phyloP scores from a whole-genome alignment of 2,329 filamentous ascomycete genomes.

The Aspergillus hiratsukae region DNA sequence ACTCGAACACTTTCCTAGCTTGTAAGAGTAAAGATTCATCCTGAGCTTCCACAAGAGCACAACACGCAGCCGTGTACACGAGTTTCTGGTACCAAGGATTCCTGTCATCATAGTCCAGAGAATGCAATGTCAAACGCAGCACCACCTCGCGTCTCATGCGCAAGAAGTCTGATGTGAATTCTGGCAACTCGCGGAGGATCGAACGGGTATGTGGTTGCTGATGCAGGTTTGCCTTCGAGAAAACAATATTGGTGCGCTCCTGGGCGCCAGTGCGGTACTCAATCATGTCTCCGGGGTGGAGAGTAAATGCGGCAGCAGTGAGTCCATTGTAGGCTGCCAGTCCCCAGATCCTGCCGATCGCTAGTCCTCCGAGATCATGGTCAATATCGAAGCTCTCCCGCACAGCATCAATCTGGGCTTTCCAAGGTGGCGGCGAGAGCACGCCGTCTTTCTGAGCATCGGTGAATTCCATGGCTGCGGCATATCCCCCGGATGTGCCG shows the following conservation, averaged over 20 bases:
- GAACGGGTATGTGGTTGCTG: slow-evolving; percentile 1
- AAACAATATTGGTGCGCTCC: slow-evolving; percentile 40
- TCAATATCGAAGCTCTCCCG: slow-evolving; percentile 46
- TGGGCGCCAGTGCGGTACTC: slow-evolving; percentile 51
- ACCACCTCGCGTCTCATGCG: slow-evolving; percentile 19
- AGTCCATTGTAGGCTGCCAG: slow-evolving; percentile 47
- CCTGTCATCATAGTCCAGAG: slow-evolving; percentile 9
- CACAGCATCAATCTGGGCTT: slow-evolving; percentile 25
- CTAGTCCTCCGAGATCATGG: slow-evolving; percentile 47
- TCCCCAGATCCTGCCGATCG: slow-evolving; percentile 52
- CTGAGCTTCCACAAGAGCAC: slow-evolving; percentile 27
- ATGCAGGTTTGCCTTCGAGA: slow-evolving; percentile 22
- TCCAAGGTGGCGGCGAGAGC: slow-evolving; percentile 23
- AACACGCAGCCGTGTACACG: slow-evolving; percentile 34
- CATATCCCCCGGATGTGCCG: slow-evolving; percentile 26
- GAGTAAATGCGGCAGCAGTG: slow-evolving; percentile 46
- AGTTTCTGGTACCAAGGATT: slow-evolving; percentile 26
- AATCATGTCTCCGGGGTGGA: slow-evolving; percentile 55
- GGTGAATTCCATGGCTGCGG: slow-evolving; percentile 14
- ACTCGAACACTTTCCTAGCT: slow-evolving; percentile 23
- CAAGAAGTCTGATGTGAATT: slow-evolving; percentile 12
- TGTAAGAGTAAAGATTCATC: slow-evolving; percentile 19
- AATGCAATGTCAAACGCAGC: slow-evolving; percentile 26
- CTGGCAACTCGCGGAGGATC: slow-evolving; percentile 5
- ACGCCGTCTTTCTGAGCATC: slow-evolving; percentile 1